Evolutionary conservation across 495 filamentous ascomycete genomes (phyloP).

Genomic region (Poronia punctata): DNA sequence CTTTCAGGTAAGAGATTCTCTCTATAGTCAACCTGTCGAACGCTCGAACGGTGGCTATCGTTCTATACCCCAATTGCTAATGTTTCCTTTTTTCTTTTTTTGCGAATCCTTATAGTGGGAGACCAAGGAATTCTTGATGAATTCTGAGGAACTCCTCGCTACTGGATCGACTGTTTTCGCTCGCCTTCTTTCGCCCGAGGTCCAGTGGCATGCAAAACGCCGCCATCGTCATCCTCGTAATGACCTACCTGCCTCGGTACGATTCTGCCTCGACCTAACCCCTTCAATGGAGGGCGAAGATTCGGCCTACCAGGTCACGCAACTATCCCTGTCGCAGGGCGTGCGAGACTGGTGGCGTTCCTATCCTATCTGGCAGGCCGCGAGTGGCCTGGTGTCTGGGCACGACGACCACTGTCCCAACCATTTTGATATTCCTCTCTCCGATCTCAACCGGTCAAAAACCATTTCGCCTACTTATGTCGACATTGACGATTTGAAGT

Average conservation of each 20-base stretch:
- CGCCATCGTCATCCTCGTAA: background rate
- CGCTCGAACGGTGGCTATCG: too few species aligned
- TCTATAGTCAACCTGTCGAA: too few species aligned
- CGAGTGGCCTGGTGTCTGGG: slow-evolving; percentile 13
- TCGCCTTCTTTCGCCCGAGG: slow-evolving; percentile 38
- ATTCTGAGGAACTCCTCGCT: slow-evolving; percentile 38
- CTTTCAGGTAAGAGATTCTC: slow-evolving; percentile 19
- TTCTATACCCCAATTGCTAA: too few species aligned
- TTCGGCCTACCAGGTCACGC: slow-evolving; percentile 48
- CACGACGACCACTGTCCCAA: slow-evolving; percentile 21
- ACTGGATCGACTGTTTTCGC: slow-evolving; percentile 45
- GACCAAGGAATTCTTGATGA: slow-evolving; percentile 32
- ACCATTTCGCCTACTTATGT: too few species aligned
- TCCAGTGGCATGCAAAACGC: slow-evolving; percentile 21
- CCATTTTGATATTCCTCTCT: slow-evolving; percentile 4
- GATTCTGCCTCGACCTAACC: slow-evolving; percentile 55
- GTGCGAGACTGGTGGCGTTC: slow-evolving; percentile 45
- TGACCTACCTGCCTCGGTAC: background rate
- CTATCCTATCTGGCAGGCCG: background rate
- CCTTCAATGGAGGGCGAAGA: slow-evolving; percentile 53
- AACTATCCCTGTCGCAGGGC: slow-evolving; percentile 49
- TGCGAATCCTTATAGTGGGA: too few species aligned
- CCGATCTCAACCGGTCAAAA: background rate
- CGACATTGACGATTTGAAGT: slow-evolving; percentile 8
- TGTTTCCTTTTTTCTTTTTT: too few species aligned